phyloP scores from a whole-genome alignment of 306 rosid genomes.

The Albizia julibrissin region DNA sequence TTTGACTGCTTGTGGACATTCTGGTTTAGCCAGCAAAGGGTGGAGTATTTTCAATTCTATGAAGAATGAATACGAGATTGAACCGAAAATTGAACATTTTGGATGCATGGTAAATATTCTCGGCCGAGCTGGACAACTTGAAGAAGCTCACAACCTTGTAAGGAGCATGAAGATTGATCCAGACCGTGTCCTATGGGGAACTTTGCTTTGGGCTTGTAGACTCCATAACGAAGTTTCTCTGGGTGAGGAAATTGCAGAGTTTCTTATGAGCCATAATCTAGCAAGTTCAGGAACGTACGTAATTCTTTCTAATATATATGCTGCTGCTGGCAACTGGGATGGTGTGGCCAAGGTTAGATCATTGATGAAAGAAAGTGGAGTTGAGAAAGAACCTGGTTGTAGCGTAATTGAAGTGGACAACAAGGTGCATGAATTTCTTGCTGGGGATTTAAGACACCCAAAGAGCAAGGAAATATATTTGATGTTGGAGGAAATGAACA shows the following conservation, averaged over 20 bases:
- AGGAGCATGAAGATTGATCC: slow-evolving; percentile 62
- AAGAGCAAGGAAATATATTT: slow-evolving; percentile 61
- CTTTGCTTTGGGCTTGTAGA: slow-evolving; percentile 81
- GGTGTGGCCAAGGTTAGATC: slow-evolving; percentile 74
- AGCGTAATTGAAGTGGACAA: slow-evolving; percentile 73
- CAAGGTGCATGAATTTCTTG: slow-evolving; percentile 73
- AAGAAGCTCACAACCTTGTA: slow-evolving; percentile 71
- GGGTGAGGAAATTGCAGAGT: slow-evolving; percentile 74
- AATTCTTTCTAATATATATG: slow-evolving; percentile 79
- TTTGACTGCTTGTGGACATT: slow-evolving; percentile 73
- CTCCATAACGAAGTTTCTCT: slow-evolving; percentile 59
- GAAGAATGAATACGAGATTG: slow-evolving; percentile 51
- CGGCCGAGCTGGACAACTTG: slow-evolving; percentile 69
- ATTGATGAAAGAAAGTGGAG: slow-evolving; percentile 70
- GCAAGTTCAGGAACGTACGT: slow-evolving; percentile 82
- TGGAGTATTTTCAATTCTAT: slow-evolving; percentile 55
- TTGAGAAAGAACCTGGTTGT: slow-evolving; percentile 87
- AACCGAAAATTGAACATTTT: slow-evolving; percentile 73
- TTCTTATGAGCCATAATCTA: slow-evolving; percentile 52
- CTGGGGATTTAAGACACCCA: slow-evolving; percentile 71
- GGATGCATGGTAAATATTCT: slow-evolving; percentile 87
- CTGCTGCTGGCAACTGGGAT: slow-evolving; percentile 69
- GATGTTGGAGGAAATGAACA: slow-evolving; percentile 66
- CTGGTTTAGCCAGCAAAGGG: slow-evolving; percentile 69
- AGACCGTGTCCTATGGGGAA: slow-evolving; percentile 81